These are phyloP conservation scores for Chlamydomonas reinhardtii DNA, from an alignment of 163 green algal genomes.

Conservation along the genomic window DNA sequence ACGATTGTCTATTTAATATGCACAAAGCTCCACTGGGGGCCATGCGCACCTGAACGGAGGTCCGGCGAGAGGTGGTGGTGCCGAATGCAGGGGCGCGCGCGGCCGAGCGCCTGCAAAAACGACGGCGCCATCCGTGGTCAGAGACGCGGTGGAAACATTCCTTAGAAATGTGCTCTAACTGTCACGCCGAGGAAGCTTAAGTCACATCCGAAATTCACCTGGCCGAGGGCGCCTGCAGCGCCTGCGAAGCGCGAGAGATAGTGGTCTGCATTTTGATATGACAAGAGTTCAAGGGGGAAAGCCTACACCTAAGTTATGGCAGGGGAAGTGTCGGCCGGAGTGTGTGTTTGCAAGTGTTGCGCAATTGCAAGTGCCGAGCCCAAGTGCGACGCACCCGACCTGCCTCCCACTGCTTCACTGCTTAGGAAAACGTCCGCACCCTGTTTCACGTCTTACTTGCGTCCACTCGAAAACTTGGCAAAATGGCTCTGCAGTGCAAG, in stretches of 20 bases:
- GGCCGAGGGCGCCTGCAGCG: background rate
- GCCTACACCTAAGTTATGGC: too few species aligned
- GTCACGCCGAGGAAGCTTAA: background rate
- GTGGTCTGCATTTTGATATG: slow-evolving; percentile 24
- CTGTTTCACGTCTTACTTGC: too few species aligned
- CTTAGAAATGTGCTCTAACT: background rate
- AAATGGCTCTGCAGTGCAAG: too few species aligned
- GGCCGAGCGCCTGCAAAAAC: slow-evolving; percentile 13
- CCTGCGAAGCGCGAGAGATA: background rate
- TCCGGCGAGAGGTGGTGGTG: slow-evolving; percentile 13
- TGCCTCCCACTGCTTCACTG: too few species aligned
- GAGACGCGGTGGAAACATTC: background rate
- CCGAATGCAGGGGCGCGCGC: background rate
- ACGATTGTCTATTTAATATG: background rate
- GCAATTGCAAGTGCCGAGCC: too few species aligned
- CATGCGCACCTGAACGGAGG: slow-evolving; percentile 23
- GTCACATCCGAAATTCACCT: slow-evolving; percentile 10
- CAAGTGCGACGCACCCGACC: too few species aligned
- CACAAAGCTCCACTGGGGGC: background rate
- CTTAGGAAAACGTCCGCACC: too few species aligned
- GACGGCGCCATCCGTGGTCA: background rate
- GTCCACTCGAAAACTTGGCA: too few species aligned
- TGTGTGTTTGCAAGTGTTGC: too few species aligned
- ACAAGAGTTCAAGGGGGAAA: too few species aligned
- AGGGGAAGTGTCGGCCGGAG: too few species aligned